Evolutionary conservation across 352 stramenopile species (phyloP).

Genomic region (Globisporangium nunn): DNA sequence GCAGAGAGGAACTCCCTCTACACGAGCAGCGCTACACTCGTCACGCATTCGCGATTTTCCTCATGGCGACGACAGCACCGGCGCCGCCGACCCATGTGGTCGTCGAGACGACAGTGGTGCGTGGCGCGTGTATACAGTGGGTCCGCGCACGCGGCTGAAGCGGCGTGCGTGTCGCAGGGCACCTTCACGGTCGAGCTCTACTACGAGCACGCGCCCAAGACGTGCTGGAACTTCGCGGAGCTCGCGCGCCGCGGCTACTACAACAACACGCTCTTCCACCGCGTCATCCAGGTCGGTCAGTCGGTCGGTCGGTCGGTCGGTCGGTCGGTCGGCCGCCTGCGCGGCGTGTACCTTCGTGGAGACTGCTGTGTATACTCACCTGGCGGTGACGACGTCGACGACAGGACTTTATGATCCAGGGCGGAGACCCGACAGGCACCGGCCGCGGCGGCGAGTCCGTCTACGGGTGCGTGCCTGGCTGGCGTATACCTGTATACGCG

Average conservation of each 20-base stretch:
- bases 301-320: too few species aligned
- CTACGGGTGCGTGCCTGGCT: conserved; percentile 56
- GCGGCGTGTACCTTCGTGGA: not conserved
- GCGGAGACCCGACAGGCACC: conserved; percentile 91
- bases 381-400: not conserved
- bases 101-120: conserved; percentile 79
- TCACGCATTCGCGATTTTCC: not conserved
- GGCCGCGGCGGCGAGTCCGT: conserved; percentile 89
- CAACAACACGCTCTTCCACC: conserved; percentile 94
- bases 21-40: too few species aligned
- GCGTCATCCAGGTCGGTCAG: conserved; percentile 83
- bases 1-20: too few species aligned
- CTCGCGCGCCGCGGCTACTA: conserved; percentile 92
- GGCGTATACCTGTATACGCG: not conserved
- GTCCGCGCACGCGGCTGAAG: too few species aligned
- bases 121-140: not conserved
- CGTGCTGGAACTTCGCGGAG: conserved; percentile 91
- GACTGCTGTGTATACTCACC: not conserved
- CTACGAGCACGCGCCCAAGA: conserved; percentile 87
- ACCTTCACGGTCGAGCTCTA: conserved; percentile 93
- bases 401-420: conserved; percentile 95
- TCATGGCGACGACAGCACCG: not conserved
- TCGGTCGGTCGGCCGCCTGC: too few species aligned
- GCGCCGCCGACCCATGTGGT: conserved; percentile 69
- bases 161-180: conserved; percentile 28